Conservation (phyloP, 2,329 filamentous ascomycete genomes). For the Aureobasidium sp. region DNA sequence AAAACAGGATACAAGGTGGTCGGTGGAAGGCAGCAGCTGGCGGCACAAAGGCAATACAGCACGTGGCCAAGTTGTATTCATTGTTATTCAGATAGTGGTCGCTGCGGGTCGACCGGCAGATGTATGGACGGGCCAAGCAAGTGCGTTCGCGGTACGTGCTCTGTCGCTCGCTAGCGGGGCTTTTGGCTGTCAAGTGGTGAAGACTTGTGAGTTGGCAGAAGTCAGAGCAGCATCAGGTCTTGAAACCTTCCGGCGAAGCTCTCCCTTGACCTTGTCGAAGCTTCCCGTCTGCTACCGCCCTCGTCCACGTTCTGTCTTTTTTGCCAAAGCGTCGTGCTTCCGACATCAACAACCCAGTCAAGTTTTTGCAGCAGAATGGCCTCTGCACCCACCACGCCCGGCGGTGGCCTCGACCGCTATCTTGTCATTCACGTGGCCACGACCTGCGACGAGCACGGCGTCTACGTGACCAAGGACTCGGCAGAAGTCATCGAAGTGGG, state of each 20-base stretch:
- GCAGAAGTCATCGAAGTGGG: slow-evolving; percentile 98
- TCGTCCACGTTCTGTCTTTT: slow-evolving; percentile 4
- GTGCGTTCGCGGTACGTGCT: background rate
- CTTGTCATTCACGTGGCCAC: slow-evolving; percentile 98
- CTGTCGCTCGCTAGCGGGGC: background rate
- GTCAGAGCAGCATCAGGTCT: slow-evolving; percentile 1
- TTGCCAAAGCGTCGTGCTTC: background rate
- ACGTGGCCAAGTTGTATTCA: background rate
- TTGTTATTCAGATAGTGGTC: background rate
- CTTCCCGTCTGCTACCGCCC: background rate
- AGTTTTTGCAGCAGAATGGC: slow-evolving; percentile 8
- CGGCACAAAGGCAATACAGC: background rate
- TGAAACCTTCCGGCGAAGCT: background rate
- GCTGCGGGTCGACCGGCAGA: slow-evolving; percentile 4
- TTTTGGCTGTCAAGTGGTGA: slow-evolving; percentile 6
- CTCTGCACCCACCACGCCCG: slow-evolving; percentile 12
- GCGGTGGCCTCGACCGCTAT: slow-evolving; percentile 67
- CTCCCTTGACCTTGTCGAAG: background rate
- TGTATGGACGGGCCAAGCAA: slow-evolving; percentile 2
- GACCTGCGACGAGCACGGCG: slow-evolving; percentile 97
- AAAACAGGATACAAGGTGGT: background rate
- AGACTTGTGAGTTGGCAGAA: background rate
- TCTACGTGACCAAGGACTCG: slow-evolving; percentile 98
- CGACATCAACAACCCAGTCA: background rate
- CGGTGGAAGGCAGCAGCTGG: background rate